Percentiles rank a stretch among this genome's conserved stretches.
Conservation (phyloP, 2,329 filamentous ascomycete genomes). For the Clarireedia homoeocarpa region DNA sequence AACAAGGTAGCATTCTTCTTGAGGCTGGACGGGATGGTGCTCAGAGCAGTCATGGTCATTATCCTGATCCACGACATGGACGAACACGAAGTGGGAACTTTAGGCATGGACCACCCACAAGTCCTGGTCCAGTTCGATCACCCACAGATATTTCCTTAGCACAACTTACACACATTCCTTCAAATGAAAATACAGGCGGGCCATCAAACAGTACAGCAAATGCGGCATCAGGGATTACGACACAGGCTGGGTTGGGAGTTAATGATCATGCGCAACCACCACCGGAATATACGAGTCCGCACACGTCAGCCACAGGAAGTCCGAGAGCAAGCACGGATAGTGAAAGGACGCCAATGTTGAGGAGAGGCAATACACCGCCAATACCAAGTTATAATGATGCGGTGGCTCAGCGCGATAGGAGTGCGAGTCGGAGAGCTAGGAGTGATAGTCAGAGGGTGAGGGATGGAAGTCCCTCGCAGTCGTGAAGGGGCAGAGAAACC, state of each 20-base stretch:
- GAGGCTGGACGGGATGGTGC: constrained; percentile 62
- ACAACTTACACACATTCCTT: constrained; percentile 66
- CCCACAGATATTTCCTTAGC: constrained; percentile 95
- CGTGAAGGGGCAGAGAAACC: neutral
- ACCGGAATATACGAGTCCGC: constrained; percentile 64
- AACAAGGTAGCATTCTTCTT: constrained; percentile 91
- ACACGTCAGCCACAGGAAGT: constrained; percentile 42
- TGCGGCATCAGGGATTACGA: constrained; percentile 13
- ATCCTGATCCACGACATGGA: constrained; percentile 46
- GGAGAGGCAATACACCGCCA: constrained; percentile 25
- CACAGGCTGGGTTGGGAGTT: constrained; percentile 16
- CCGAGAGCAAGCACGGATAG: constrained; percentile 43
- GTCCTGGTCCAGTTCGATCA: constrained; percentile 80
- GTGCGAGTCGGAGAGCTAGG: constrained; percentile 16
- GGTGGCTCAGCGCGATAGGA: constrained; percentile 24
- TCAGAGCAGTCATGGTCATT: constrained; percentile 38
- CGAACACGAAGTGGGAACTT: constrained; percentile 73
- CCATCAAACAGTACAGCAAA: constrained; percentile 30
- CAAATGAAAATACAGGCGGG: constrained; percentile 57
- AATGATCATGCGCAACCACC: constrained; percentile 53
- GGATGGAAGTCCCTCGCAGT: constrained; percentile 10
- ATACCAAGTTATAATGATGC: constrained; percentile 31
- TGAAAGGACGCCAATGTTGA: constrained; percentile 46
- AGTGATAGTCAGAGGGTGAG: constrained; percentile 11
- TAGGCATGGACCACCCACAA: constrained; percentile 64